phyloP scores from a whole-genome alignment of 805 yeast species.

The Lachancea kluyveri region DNA sequence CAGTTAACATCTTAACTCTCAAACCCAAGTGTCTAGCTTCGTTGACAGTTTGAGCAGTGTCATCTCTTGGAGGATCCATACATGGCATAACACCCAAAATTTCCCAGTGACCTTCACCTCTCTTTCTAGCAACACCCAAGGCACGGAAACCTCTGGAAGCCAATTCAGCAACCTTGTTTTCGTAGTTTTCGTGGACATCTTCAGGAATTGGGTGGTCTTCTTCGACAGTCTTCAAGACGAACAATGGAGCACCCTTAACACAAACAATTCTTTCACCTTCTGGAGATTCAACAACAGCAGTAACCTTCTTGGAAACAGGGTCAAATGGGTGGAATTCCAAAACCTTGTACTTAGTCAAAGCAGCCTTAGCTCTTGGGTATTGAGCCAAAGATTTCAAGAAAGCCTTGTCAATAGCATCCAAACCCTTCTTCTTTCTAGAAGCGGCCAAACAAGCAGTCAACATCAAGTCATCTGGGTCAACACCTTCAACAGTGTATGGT shows the following conservation, averaged over 20 bases:
- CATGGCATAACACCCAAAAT: conserved; percentile 97
- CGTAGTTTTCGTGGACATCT: conserved; percentile 88
- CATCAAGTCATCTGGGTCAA: conserved; percentile 92
- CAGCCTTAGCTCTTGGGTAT: conserved; percentile 91
- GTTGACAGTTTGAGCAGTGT: conserved; percentile 88
- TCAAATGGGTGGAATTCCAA: conserved; percentile 95
- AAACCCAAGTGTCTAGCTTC: conserved; percentile 91
- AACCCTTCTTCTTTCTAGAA: conserved; percentile 96
- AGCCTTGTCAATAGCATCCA: conserved; percentile 96
- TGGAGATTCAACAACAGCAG: conserved; percentile 92
- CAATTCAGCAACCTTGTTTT: conserved; percentile 95
- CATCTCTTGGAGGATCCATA: conserved; percentile 99
- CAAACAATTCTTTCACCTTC: conserved; percentile 91
- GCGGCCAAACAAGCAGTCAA: conserved; percentile 97
- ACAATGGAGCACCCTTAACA: conserved; percentile 98
- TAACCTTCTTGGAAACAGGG: conserved; percentile 95
- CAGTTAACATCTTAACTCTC: conserved; percentile 96
- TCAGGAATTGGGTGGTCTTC: conserved; percentile 96
- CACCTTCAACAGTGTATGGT: conserved; percentile 98
- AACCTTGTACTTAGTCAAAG: conserved; percentile 90
- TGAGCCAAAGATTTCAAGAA: conserved; percentile 82
- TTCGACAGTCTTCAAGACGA: conserved; percentile 93
- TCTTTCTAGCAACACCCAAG: conserved; percentile 97
- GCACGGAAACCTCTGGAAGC: conserved; percentile 98
- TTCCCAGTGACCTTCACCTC: conserved; percentile 98